These are phyloP conservation scores for Macrolepiota dolichaula DNA, from an alignment of 768 basidiomycete genomes.

Conservation along the genomic window DNA sequence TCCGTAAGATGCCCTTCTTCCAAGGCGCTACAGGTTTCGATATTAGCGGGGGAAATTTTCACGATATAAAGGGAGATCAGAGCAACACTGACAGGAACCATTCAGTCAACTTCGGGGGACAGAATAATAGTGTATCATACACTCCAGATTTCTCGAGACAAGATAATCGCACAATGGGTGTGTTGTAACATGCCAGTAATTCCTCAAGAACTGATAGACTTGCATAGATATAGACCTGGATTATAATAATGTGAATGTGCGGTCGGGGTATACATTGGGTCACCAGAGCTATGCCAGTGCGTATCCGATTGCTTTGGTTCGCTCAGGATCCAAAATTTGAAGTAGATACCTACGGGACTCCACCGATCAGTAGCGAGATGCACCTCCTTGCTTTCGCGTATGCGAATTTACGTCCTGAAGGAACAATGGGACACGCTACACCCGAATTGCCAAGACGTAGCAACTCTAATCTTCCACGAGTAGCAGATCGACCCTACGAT, in stretches of 20 bases:
- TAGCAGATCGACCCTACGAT: not conserved
- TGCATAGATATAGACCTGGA: not conserved
- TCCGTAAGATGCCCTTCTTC: conserved; percentile 8
- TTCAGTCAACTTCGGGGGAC: not conserved
- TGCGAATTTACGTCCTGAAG: too few relatives aligned
- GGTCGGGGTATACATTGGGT: not conserved
- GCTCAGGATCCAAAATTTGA: too few relatives aligned
- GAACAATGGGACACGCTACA: not conserved
- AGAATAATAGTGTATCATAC: not conserved
- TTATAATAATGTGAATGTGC: not conserved
- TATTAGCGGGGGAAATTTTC: not conserved
- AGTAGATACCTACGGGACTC: too few relatives aligned
- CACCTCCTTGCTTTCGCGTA: not conserved
- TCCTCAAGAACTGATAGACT: not conserved
- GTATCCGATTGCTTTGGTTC: too few relatives aligned
- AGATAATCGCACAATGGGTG: not conserved
- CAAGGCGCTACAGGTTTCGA: conserved; percentile 4
- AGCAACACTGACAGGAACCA: not conserved
- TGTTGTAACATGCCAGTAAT: not conserved
- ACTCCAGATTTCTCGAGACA: not conserved
- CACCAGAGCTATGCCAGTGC: not conserved
- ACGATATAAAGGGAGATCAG: not conserved
- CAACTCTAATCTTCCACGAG: not conserved
- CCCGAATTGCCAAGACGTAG: not conserved
- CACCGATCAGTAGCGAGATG: not conserved